Base-by-base conservation (phyloP, 768 basidiomycete genomes). In the Collybia sp. region DNA sequence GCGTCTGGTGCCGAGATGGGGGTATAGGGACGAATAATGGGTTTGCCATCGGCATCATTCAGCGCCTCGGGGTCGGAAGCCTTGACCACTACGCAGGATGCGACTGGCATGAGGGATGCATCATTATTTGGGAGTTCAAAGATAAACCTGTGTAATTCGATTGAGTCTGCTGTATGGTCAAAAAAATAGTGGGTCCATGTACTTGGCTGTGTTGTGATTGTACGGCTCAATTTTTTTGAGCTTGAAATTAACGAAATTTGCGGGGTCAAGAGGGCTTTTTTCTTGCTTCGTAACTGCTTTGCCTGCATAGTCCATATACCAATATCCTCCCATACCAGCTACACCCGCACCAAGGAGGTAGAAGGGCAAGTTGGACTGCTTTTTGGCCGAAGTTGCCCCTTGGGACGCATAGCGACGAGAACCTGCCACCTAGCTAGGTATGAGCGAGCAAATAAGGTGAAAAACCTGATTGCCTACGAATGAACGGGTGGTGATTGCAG, bases 141-240 rank as follows among this genome's bases (percentile, higher is more conserved):
- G 40, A 82, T 68, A 61, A 87, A 93, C 54, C 87, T 89, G 47
- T 16, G 34, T 13, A 25, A 45, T 42, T 42, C n/a, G 43, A 13
- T 30, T 18, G 36, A 37, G 34, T 43, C 35, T 10, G 10, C 4
- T 10, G 17, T 3, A 8, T 25, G 25, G 25, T 25, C 25, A 25
- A 25, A 25, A n/a, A 25, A 8, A 8, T 25, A 25, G 25, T 8
- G 25, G 25, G 25, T 8, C 8, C 4, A 53, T 75, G 46, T 52
- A 93, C 82, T 77, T 80, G 30, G 89, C 73, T 12, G 92, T 87
- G 68, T 98, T 96, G 77, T 97, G 87, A 78, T 96, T 98, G 75
- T 95, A 96, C 0, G 84, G 84, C 49, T 82, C 69, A 49, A 91
- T 64, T 58, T 82, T 80, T 64, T 87, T 87, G 57, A 98, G 80